These are phyloP conservation scores for Hymenoscyphus albidus DNA, from an alignment of 2,329 filamentous ascomycete species.

Conservation along the genomic window DNA sequence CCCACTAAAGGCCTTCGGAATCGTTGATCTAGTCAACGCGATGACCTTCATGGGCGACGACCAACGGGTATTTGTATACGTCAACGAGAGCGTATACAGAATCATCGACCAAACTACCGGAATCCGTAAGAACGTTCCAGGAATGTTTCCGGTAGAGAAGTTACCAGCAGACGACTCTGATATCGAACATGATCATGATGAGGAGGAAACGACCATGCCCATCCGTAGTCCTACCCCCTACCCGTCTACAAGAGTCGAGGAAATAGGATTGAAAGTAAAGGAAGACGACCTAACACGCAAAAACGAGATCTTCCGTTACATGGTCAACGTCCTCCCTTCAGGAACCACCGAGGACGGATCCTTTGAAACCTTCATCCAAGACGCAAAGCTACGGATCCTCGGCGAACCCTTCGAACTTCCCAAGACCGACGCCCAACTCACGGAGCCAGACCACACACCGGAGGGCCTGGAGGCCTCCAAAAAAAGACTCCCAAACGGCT, in stretches of 20 bases:
- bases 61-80: not conserved
- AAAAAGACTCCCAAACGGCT: slow-evolving; percentile 4
- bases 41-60: not conserved
- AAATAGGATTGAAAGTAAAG: not conserved
- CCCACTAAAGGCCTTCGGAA: not conserved
- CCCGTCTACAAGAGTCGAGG: not conserved
- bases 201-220: not conserved
- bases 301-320: not conserved
- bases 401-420: not conserved
- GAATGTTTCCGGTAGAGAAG: not conserved
- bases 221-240: not conserved
- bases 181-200: not conserved
- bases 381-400: not conserved
- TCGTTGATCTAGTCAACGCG: not conserved
- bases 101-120: not conserved
- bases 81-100: not conserved
- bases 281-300: not conserved
- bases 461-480: not conserved
- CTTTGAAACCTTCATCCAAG: not conserved
- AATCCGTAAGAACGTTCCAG: not conserved
- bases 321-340: not conserved
- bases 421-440: no score
- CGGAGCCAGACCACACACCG: no score
- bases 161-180: not conserved
- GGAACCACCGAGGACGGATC: not conserved